Evolutionary conservation across 164 flowering plant genomes (phyloP), one percentile per base, ranked within the genome.

Genomic region (Vitis riparia): DNA sequence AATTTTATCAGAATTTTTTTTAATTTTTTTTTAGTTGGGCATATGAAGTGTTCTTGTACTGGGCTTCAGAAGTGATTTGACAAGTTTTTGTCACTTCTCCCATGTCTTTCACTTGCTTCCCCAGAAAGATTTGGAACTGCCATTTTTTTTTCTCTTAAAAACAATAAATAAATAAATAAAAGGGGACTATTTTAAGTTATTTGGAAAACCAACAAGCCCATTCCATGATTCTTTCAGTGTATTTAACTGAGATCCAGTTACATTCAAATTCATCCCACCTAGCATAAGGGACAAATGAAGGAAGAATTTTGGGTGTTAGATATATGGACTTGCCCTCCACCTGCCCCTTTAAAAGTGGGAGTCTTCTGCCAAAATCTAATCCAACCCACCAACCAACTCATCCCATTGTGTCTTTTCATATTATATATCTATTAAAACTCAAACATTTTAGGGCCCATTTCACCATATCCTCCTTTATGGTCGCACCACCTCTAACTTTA

Each of bases 351-450:
- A 23, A 72, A 37, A 59, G 63, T 53, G 47, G 56, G 48, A 60
- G 13, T 11, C 19, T 14, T 58, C 44, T 64, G 61, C 51, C 44
- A 66, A 66, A 51, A 51, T 66, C 75, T 47, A 72, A 66, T 59
- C 70, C 59, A 60, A 66, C 75, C 70, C 52, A 60, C 70, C 75
- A 72, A 60, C 75, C 70, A 51, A 49, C 64, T 67, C 62, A 67
- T 72, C 44, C 44, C 5, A 37, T 37, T 55, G 75, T 72, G 66
- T 55, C 17, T 12, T 53, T 72, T 55, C 75, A 53, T 58, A 47
- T 8, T 19, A 55, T 17, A 47, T 37, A 56, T 56, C 57, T 44
- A 3, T 4, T 47, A 47, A 56, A 17, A 51, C 11, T 58, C 11
- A 50, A 12, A 37, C 27, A 48, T 58, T 67, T 68, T 9, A n/a